Percentiles rank a stretch among this genome's conserved stretches.
Evolutionary conservation across 2,329 filamentous ascomycete genomes (phyloP).

Genomic region (Monilinia fructigena): DNA sequence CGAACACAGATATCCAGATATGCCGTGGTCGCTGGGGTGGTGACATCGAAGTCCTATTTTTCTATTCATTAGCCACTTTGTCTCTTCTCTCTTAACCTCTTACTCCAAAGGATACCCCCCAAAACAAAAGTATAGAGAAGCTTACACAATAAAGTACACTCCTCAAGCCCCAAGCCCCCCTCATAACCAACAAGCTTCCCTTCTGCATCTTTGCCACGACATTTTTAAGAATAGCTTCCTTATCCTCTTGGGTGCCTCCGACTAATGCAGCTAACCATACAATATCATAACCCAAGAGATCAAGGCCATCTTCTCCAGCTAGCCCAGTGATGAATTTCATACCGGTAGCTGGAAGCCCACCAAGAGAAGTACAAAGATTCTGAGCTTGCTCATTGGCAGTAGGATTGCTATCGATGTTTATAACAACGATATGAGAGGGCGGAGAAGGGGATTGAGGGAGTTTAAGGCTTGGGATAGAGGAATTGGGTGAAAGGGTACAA

Average conservation of each 20-base stretch:
- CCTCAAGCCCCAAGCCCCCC: conserved; percentile 48
- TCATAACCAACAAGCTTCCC: conserved; percentile 47
- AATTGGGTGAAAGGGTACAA: not conserved
- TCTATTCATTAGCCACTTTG: conserved; percentile 8
- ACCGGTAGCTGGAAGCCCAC: conserved; percentile 29
- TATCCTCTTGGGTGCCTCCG: conserved; percentile 44
- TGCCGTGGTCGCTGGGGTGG: conserved; percentile 39
- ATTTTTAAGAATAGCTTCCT: conserved; percentile 43
- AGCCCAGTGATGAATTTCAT: conserved; percentile 45
- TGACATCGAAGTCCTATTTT: conserved; percentile 43
- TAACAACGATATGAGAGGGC: not conserved
- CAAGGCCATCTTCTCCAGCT: conserved; percentile 31
- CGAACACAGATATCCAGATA: conserved; percentile 45
- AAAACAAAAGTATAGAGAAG: not conserved
- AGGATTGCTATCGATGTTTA: conserved; percentile 45
- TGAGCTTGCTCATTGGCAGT: conserved; percentile 42
- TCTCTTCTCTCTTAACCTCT: not conserved
- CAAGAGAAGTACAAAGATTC: conserved; percentile 40
- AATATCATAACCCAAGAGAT: conserved; percentile 44
- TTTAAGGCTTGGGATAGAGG: not conserved
- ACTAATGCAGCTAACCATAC: conserved; percentile 53
- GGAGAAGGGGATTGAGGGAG: not conserved
- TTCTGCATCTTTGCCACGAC: conserved; percentile 44
- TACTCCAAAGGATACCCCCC: not conserved
- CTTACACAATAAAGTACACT: conserved; percentile 49